Conservation (phyloP, 2,329 filamentous ascomycete species). For the Alternaria longipes region DNA sequence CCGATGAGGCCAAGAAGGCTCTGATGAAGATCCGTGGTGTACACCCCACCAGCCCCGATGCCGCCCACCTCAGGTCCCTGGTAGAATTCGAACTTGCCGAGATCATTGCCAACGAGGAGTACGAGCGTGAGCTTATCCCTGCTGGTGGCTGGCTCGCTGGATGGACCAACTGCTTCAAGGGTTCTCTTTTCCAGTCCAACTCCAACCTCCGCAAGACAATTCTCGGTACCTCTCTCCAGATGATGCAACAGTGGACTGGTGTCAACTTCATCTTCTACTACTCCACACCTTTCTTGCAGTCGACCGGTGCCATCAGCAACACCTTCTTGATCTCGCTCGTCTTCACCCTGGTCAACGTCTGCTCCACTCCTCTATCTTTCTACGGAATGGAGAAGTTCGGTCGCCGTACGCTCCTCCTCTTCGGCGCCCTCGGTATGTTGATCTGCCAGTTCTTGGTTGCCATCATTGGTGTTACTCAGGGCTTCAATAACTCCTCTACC, state of each 20-base stretch:
- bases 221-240: conserved; percentile 59
- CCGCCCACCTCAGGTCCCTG: conserved; percentile 1
- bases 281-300: conserved; percentile 82
- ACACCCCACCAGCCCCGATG: neutral
- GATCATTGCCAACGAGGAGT: conserved; percentile 89
- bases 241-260: conserved; percentile 71
- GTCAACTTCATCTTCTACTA: conserved; percentile 78
- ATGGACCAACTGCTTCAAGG: conserved; percentile 74
- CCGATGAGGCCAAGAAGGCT: conserved; percentile 63
- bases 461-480: conserved; percentile 63
- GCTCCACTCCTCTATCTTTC: conserved; percentile 86
- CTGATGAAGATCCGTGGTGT: conserved; percentile 7
- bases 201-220: conserved; percentile 58
- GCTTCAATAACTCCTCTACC: conserved; percentile 23
- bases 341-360: conserved; percentile 88
- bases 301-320: conserved; percentile 76
- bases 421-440: conserved; percentile 82
- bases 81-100: conserved; percentile 81
- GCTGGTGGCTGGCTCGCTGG: conserved; percentile 52
- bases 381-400: conserved; percentile 84
- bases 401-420: conserved; percentile 80
- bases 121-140: conserved; percentile 67
- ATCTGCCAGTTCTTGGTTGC: conserved; percentile 87
- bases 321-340: conserved; percentile 84
- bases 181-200: conserved; percentile 62